Percentiles rank a stretch among this genome's conserved stretches.
phyloP scores from a whole-genome alignment of 1,284 basidiomycete species.

The Grifola frondosa region DNA sequence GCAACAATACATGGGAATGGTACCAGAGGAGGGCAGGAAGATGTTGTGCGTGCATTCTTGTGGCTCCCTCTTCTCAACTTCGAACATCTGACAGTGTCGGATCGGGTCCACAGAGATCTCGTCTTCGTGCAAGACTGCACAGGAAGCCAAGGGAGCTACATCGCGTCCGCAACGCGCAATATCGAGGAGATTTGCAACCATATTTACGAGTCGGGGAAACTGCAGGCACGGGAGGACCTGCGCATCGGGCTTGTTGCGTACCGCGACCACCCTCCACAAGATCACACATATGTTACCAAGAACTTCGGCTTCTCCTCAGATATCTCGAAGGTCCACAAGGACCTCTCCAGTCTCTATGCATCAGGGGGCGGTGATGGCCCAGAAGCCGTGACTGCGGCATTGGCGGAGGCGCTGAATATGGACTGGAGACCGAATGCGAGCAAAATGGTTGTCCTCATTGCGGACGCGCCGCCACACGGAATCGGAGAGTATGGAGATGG shows the following conservation, averaged over 20 bases:
- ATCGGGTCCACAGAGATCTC: conserved; percentile 62
- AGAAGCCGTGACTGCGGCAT: conserved; percentile 94
- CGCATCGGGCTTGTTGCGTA: conserved; percentile 90
- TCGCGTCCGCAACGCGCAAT: conserved; percentile 92
- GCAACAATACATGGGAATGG: conserved; percentile 33
- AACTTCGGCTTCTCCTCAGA: conserved; percentile 95
- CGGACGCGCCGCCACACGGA: conserved; percentile 97
- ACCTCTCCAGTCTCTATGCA: conserved; percentile 85
- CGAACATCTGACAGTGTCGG: not conserved
- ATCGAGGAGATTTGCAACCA: conserved; percentile 96
- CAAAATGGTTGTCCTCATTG: conserved; percentile 94
- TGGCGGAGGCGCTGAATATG: conserved; percentile 85
- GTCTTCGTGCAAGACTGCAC: conserved; percentile 92
- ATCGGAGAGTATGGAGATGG: conserved; percentile 93
- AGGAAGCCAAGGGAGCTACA: conserved; percentile 83
- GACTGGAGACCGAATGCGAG: conserved; percentile 90
- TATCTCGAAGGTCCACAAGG: conserved; percentile 83
- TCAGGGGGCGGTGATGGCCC: conserved; percentile 97
- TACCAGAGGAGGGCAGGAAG: conserved; percentile 48
- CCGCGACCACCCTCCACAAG: conserved; percentile 94
- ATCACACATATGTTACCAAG: conserved; percentile 90
- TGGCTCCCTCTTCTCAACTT: conserved; percentile 2
- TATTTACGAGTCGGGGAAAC: conserved; percentile 93
- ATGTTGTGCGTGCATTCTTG: conserved; percentile 61
- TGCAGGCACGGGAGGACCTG: conserved; percentile 84